A percentile compares a stretch with the other conserved stretches of the same genome.
Conservation (phyloP, 192 early-diverging fungal species). For the Ambispora gerdemannii region DNA sequence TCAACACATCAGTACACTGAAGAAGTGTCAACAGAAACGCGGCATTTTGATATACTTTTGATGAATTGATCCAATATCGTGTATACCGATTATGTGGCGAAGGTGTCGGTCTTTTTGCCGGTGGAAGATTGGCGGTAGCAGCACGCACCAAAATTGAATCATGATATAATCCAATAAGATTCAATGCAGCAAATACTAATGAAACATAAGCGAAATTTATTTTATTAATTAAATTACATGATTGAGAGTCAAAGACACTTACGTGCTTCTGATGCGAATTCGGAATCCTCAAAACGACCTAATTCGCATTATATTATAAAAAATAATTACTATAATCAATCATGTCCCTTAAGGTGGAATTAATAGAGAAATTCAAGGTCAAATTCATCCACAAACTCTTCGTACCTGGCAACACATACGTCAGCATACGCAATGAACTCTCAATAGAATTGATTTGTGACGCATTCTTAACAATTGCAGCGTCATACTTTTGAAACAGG, state of each 20-base stretch:
- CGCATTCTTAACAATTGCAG: conserved; percentile 83
- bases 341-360: not conserved
- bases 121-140: conserved; percentile 39
- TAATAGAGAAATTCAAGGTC: no score
- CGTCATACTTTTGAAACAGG: conserved; percentile 71
- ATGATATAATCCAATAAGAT: conserved; percentile 81
- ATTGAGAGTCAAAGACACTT: conserved; percentile 17
- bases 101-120: conserved; percentile 40
- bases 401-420: conserved; percentile 88
- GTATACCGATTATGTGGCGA: conserved; percentile 74
- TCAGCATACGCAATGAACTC: conserved; percentile 77
- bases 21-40: conserved; percentile 66
- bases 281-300: conserved; percentile 91
- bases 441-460: conserved; percentile 86
- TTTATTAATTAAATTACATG: not conserved
- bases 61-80: conserved; percentile 49
- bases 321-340: not conserved
- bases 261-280: conserved; percentile 85
- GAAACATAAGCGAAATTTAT: not conserved
- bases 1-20: conserved; percentile 68
- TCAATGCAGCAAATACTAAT: conserved; percentile 73
- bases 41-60: conserved; percentile 50
- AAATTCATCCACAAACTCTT: no score
- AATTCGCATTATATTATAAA: not conserved
- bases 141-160: conserved; percentile 70